These are phyloP conservation scores for Pyracantha coccinea DNA, from an alignment of 331 rosid genomes.

Conservation along the genomic window DNA sequence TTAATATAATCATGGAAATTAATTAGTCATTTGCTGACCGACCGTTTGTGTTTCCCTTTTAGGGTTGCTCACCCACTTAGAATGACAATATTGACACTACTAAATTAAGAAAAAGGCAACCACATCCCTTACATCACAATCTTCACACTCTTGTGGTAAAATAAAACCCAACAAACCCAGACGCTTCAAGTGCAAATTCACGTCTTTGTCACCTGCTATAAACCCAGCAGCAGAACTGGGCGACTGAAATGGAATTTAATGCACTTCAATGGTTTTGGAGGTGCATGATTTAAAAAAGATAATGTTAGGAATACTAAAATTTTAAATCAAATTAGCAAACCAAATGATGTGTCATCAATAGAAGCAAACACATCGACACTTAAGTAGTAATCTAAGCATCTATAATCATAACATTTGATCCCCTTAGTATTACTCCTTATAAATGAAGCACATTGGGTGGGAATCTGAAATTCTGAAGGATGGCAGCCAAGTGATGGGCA, in stretches of 20 bases:
- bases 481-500: too few species aligned
- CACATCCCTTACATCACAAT: not conserved
- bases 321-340: too few species aligned
- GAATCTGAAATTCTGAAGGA: too few species aligned
- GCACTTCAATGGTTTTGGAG: not conserved
- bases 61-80: not conserved
- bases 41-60: too few species aligned
- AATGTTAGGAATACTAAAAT: fast-evolving
- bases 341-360: too few species aligned
- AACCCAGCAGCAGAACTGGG: not conserved
- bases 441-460: not conserved
- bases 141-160: not conserved
- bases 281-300: not conserved
- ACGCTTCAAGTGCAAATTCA: not conserved
- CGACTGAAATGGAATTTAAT: not conserved
- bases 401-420: too few species aligned
- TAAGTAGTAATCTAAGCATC: too few species aligned
- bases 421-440: too few species aligned
- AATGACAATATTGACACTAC: not conserved
- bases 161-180: not conserved
- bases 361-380: too few species aligned
- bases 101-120: not conserved
- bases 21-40: too few species aligned
- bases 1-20: too few species aligned
- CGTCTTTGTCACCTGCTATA: not conserved